Conservation (phyloP, 2,329 filamentous ascomycete species). For the Aspergillus texensis region DNA sequence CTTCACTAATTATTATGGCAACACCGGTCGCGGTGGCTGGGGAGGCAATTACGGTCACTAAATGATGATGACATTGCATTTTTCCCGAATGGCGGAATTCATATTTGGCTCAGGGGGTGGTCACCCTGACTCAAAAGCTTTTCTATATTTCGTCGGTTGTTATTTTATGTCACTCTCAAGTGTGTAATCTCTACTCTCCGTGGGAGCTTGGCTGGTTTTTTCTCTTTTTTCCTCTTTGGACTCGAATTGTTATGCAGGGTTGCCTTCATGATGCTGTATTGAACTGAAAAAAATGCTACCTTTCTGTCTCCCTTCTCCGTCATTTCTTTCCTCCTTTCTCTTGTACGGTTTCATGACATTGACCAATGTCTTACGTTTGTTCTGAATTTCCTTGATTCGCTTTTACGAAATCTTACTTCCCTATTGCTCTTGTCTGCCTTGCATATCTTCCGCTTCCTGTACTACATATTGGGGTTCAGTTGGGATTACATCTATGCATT, state of each 20-base stretch:
- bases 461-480: constrained; percentile 29
- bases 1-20: constrained; percentile 49
- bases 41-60: constrained; percentile 52
- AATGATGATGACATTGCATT: constrained; percentile 31
- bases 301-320: constrained; percentile 22
- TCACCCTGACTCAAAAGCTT: constrained; percentile 18
- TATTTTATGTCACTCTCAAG: constrained; percentile 33
- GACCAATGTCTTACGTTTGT: constrained; percentile 25
- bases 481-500: constrained; percentile 26
- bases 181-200: constrained; percentile 47
- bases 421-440: constrained; percentile 25
- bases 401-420: constrained; percentile 22
- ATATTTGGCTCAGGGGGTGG: constrained; percentile 31
- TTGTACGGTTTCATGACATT: constrained; percentile 23
- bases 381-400: constrained; percentile 24
- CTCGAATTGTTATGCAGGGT: constrained; percentile 27
- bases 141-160: constrained; percentile 23
- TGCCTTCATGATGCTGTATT: constrained; percentile 40
- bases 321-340: constrained; percentile 22
- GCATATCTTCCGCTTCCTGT: constrained; percentile 27
- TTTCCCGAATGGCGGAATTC: constrained; percentile 30
- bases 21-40: constrained; percentile 48
- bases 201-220: constrained; percentile 42
- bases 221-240: constrained; percentile 22
- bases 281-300: constrained; percentile 36